Evolutionary conservation across 225 moss, liverwort and hornwort species (phyloP).

Genomic region (Antitrichia curtipendula): DNA sequence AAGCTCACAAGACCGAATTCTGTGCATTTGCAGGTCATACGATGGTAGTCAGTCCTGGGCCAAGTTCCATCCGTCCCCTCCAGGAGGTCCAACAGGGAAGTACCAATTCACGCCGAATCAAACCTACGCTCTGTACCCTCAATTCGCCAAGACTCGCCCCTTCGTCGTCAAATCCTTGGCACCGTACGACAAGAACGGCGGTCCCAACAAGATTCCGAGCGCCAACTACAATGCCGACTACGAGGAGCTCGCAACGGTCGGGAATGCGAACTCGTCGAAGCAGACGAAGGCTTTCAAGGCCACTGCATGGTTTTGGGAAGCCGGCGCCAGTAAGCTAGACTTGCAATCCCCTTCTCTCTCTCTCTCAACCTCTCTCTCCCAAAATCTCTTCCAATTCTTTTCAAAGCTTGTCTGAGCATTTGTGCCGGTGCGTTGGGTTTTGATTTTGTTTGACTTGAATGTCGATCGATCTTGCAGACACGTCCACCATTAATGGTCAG

Average conservation of each 20-base stretch:
- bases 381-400: background rate
- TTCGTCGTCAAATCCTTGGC: slow-evolving; percentile 23
- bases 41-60: slow-evolving; percentile 71
- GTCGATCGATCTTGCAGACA: slow-evolving; percentile 10
- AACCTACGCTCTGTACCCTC: slow-evolving; percentile 55
- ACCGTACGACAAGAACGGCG: slow-evolving; percentile 25
- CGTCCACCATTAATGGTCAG: slow-evolving; percentile 34
- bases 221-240: slow-evolving; percentile 33
- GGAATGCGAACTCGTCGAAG: slow-evolving; percentile 50
- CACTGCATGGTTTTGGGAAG: slow-evolving; percentile 73
- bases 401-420: background rate
- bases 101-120: slow-evolving; percentile 68
- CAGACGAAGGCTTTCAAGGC: slow-evolving; percentile 15
- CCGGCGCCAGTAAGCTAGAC: slow-evolving; percentile 51
- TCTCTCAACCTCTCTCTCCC: background rate
- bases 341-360: background rate
- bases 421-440: background rate
- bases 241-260: slow-evolving; percentile 25
- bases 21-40: slow-evolving; percentile 14
- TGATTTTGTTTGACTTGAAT: background rate
- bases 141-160: slow-evolving; percentile 37
- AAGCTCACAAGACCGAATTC: background rate
- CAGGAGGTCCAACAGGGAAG: slow-evolving; percentile 48
- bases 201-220: slow-evolving; percentile 49
- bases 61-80: slow-evolving; percentile 47